Evolutionary conservation across 345 rosid species (phyloP), one percentile per base, ranked within the genome.

Genomic region (Lepidium aucheri): DNA sequence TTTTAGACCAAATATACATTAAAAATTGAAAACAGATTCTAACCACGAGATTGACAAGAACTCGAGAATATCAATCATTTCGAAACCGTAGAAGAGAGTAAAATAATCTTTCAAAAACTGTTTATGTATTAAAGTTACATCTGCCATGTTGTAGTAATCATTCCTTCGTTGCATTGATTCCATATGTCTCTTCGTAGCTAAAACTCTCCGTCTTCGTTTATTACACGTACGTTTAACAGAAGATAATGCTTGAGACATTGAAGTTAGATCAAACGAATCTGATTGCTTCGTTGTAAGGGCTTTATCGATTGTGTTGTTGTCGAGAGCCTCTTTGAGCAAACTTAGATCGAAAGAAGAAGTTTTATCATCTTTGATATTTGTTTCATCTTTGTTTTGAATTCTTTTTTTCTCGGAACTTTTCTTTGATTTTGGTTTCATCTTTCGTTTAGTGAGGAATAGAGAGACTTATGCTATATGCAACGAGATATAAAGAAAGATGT

Each of bases 351-450:
- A 57, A 17, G 32, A 45, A 46, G 57, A 67, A 6, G 9, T 10
- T 11, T 2, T 16, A 10, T 26, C 56, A 12, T 57, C 22, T 5
- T 56, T 46, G 49, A 5, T 46, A 9, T 24, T 24, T 24, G 26
- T 26, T 26, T 26, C 56, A 12, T 57, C 22, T 7, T 57, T 57
- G 49, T 5, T 46, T 10, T 26, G 5, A 26, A 16, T 30, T 28
- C 7, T 6, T 36, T 22, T n/a, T 7, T 36, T 39, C 4, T 38
- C 65, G 0, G 15, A 17, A 11, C 0, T 15, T 24, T 67, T 45
- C 33, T 57, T 68, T 57, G 65, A 68, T 39, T 67, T 8, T 68
- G 65, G 57, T 57, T 51, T 62, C 67, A 62, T 62, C 2, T 62
- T 62, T 62, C 0, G 17, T 30, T 2, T 24, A 30, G 3, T 10